A percentile compares a stretch with the other conserved stretches of the same genome.
Evolutionary conservation across 106 monocot species (phyloP).

Genomic region (Dactylorhiza incarnata): DNA sequence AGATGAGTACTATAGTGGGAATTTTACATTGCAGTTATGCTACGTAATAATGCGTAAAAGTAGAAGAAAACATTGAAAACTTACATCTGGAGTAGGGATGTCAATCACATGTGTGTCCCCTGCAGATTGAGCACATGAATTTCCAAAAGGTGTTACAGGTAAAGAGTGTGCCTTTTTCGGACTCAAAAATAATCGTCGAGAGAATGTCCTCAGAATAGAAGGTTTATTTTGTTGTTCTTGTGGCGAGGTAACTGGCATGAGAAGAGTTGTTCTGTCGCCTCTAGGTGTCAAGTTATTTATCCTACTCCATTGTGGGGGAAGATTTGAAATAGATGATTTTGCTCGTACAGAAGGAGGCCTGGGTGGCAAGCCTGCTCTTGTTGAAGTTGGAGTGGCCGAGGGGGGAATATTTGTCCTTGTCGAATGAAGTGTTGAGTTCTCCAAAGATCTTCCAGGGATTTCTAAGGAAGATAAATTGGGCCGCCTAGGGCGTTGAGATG

Average conservation of each 20-base stretch:
- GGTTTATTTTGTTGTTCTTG: conserved; percentile 49
- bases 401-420: conserved; percentile 24
- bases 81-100: conserved; percentile 46
- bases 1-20: neutral
- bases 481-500: conserved; percentile 22
- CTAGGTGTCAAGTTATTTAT: conserved; percentile 33
- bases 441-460: conserved; percentile 56
- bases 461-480: conserved; percentile 66
- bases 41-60: neutral
- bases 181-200: conserved; percentile 42
- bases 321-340: conserved; percentile 40
- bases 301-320: conserved; percentile 51
- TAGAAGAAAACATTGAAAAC: conserved; percentile 16
- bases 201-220: conserved; percentile 42
- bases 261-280: conserved; percentile 55
- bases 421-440: conserved; percentile 35
- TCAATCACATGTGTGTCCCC: conserved; percentile 50
- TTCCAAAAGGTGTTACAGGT: conserved; percentile 70
- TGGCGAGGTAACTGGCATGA: conserved; percentile 37
- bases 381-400: conserved; percentile 39
- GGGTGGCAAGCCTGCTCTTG: conserved; percentile 76
- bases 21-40: neutral
- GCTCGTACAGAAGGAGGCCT: conserved; percentile 62
- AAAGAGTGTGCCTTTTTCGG: conserved; percentile 61
- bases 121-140: conserved; percentile 13